These are phyloP conservation scores for Colletotrichum sp. DNA, from an alignment of 2,329 filamentous ascomycete species.

Conservation along the genomic window DNA sequence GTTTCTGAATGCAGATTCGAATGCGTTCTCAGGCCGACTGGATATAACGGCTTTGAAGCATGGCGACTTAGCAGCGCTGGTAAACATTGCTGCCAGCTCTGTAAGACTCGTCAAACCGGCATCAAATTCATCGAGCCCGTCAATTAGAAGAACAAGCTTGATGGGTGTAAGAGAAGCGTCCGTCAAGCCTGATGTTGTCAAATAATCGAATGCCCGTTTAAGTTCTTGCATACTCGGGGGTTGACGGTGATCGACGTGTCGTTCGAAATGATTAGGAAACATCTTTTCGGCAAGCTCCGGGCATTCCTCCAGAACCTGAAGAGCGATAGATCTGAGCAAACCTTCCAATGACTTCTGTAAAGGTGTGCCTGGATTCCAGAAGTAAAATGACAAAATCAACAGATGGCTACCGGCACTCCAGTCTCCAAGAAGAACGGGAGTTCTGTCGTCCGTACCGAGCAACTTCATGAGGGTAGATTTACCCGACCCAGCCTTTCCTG, in stretches of 20 bases:
- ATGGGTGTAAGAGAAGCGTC: too few species aligned
- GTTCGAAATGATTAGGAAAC: too few species aligned
- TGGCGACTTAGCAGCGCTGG: too few species aligned
- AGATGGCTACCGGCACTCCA: too few species aligned
- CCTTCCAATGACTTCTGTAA: neutral
- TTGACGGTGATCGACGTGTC: too few species aligned
- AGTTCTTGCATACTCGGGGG: too few species aligned
- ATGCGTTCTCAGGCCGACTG: neutral
- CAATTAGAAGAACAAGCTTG: neutral
- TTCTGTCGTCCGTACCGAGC: accelerated
- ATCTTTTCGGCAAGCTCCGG: neutral
- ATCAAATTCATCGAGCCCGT: neutral
- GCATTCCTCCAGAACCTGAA: neutral
- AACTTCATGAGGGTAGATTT: neutral
- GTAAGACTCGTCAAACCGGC: too few species aligned
- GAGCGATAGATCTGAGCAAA: accelerated
- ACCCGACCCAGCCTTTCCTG: neutral
- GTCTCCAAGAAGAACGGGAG: too few species aligned
- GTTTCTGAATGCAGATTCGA: too few species aligned
- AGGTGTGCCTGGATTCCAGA: neutral
- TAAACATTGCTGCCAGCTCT: too few species aligned
- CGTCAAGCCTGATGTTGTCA: too few species aligned
- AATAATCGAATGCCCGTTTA: too few species aligned
- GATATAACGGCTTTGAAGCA: neutral
- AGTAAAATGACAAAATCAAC: neutral